Evolutionary conservation across 2,329 filamentous ascomycete species (phyloP).

Genomic region (Zalaria sp.): DNA sequence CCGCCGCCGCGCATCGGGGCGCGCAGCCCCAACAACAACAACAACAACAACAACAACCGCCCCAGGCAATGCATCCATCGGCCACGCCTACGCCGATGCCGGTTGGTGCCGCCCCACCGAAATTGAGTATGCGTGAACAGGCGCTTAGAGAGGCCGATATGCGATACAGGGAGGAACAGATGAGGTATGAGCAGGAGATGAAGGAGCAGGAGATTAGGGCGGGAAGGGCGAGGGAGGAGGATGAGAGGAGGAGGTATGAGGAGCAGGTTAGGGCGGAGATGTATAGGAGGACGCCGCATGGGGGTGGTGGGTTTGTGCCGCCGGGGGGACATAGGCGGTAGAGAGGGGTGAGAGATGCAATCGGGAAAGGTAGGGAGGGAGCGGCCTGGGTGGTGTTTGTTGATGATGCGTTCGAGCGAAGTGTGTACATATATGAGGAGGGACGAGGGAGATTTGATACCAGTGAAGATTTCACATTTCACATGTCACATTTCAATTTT

Average conservation of each 20-base stretch:
- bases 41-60: conserved; percentile 1
- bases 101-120: too few species aligned
- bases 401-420: too few species aligned
- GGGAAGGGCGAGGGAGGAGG: conserved; percentile 1
- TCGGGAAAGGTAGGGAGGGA: too few species aligned
- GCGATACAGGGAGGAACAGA: conserved; percentile 2
- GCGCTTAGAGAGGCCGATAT: background rate
- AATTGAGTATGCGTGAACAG: background rate
- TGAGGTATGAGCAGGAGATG: conserved; percentile 7
- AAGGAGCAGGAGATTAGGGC: conserved; percentile 4
- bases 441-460: too few species aligned
- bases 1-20: conserved; percentile 3
- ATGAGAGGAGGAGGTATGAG: background rate
- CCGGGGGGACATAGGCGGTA: too few species aligned
- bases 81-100: too few species aligned
- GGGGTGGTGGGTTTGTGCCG: background rate
- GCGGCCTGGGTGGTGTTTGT: too few species aligned
- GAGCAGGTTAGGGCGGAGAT: background rate
- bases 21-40: conserved; percentile 3
- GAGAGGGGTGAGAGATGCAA: too few species aligned
- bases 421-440: too few species aligned
- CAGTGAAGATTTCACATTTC: too few species aligned
- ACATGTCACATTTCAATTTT: too few species aligned
- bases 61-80: background rate
- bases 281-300: conserved; percentile 4